Evolutionary conservation across 2,329 filamentous ascomycete genomes (phyloP).

Genomic region (Penicillium sclerotigenum): DNA sequence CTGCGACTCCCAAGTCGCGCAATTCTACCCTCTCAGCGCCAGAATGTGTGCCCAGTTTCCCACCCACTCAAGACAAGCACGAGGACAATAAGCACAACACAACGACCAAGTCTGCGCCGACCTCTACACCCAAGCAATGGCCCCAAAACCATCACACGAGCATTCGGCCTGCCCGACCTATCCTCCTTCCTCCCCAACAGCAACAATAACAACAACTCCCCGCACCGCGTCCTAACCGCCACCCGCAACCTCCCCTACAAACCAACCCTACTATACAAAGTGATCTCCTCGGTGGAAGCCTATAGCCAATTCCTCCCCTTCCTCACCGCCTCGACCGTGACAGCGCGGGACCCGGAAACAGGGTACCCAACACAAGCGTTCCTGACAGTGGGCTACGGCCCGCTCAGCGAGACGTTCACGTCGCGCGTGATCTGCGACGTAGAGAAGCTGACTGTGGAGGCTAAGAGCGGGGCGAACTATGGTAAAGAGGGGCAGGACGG

Average conservation of each 20-base stretch:
- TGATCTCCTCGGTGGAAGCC: constrained; percentile 83
- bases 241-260: constrained; percentile 74
- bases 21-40: not conserved
- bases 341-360: constrained; percentile 60
- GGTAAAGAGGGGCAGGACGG: constrained; percentile 53
- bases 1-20: constrained; percentile 17
- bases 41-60: not conserved
- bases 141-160: constrained; percentile 7
- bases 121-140: constrained; percentile 2
- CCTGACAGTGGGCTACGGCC: constrained; percentile 80
- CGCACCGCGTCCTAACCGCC: constrained; percentile 67
- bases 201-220: constrained; percentile 30
- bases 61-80: not conserved
- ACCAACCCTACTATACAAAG: constrained; percentile 66
- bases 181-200: constrained; percentile 28
- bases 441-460: constrained; percentile 66
- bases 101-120: constrained; percentile 3
- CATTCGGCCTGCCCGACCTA: constrained; percentile 30
- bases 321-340: constrained; percentile 74
- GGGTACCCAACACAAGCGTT: constrained; percentile 67
- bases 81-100: constrained; percentile 15
- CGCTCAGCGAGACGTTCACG: constrained; percentile 78
- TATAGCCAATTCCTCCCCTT: constrained; percentile 91
- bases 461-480: constrained; percentile 48
- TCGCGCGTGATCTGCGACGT: constrained; percentile 76